phyloP scores from a whole-genome alignment of 176 grass and related monocot genomes.

The Canna indica region DNA sequence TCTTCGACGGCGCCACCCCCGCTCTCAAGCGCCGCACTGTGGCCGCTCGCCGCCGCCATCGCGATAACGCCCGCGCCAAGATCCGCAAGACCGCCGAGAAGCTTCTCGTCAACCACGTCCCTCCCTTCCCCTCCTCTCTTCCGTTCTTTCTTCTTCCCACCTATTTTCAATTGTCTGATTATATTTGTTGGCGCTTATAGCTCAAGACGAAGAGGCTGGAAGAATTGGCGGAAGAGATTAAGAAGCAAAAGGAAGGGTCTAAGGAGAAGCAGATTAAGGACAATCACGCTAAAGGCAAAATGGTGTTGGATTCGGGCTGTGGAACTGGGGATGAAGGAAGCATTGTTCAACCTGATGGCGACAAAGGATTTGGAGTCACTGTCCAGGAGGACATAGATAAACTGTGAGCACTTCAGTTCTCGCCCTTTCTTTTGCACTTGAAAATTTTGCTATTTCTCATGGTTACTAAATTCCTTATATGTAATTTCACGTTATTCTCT shows the following conservation, averaged over 20 bases:
- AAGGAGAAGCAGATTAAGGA: slow-evolving; percentile 43
- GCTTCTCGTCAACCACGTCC: slow-evolving; percentile 72
- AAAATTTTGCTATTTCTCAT: slow-evolving; percentile 8
- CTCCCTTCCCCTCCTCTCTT: background rate
- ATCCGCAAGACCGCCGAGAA: slow-evolving; percentile 95
- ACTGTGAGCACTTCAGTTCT: slow-evolving; percentile 43
- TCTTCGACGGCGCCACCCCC: slow-evolving; percentile 79
- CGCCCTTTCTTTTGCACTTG: background rate
- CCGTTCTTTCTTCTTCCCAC: background rate
- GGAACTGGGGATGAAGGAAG: slow-evolving; percentile 16
- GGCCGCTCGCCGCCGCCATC: slow-evolving; percentile 65
- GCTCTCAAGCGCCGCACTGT: slow-evolving; percentile 70
- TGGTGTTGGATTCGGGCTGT: slow-evolving; percentile 3
- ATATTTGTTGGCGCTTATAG: slow-evolving; percentile 20
- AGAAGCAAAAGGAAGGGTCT: slow-evolving; percentile 39
- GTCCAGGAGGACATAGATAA: slow-evolving; percentile 69
- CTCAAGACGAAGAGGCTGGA: slow-evolving; percentile 88
- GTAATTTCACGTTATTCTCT: background rate
- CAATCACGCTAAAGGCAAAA: slow-evolving; percentile 8
- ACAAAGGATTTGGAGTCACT: slow-evolving; percentile 1
- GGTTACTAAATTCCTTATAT: slow-evolving; percentile 30
- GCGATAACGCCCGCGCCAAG: slow-evolving; percentile 75
- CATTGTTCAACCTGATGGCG: slow-evolving; percentile 12
- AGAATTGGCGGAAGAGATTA: slow-evolving; percentile 77
- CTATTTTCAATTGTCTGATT: background rate